Evolutionary conservation across 2,329 filamentous ascomycete genomes (phyloP), one percentile per base, ranked within the genome.

Genomic region (Clarireedia paspali): DNA sequence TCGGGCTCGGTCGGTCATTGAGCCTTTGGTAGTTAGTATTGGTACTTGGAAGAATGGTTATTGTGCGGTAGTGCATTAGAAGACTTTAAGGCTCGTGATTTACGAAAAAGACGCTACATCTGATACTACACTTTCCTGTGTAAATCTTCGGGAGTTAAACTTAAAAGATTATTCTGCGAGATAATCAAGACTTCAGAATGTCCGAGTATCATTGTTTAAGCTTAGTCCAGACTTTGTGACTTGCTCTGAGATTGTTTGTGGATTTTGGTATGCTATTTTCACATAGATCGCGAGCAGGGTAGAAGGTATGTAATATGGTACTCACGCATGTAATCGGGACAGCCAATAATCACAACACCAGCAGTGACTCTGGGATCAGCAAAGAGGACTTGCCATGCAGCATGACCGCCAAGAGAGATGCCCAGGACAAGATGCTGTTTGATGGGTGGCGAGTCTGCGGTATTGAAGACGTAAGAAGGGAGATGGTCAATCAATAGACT

Each of bases 341-440:
- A 96, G 1, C 92, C 94, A 53, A 97, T 88, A 24, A 96, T 79
- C 2, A 88, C 78, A 6, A 95, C 83, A 1, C 82, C 91, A 0
- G 88, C 85, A n/a, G 79, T 85, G 55, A 97, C 80, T 60, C 91
- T 80, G 17, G 85, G 82, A 58, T 97, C 91, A 39, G 83, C 80
- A 47, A 96, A 80, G 57, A 96, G 72, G 27, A 84, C 79, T 67
- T 95, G 87, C 91, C 92, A 97, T 1, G 87, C 85, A 12, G 87
- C 83, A 70, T 97, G 94, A 0, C 89, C 94, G 5, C 94, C 94
- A 0, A 97, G 74, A 24, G 88, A 92, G 57, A 95, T 82, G 0
- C 94, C 94, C 40, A 95, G 76, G 10, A 87, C 87, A 10, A 95
- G 71, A 69, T 96, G 84, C 51, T 83, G 79, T 60, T 82, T 78